phyloP scores from a whole-genome alignment of 768 basidiomycete species.

The Kwoniella heveanensis region DNA sequence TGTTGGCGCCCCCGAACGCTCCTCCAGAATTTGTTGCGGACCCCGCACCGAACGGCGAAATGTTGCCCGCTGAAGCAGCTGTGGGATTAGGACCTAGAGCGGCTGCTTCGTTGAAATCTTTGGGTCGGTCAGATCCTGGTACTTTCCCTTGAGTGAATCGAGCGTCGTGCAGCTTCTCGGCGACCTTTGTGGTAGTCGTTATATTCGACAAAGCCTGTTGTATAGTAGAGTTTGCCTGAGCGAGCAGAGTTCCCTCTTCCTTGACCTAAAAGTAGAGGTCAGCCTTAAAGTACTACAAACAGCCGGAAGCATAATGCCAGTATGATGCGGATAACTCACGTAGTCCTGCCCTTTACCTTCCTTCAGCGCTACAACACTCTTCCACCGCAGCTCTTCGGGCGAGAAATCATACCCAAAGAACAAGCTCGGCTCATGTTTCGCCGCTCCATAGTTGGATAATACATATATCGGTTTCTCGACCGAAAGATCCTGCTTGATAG shows the following conservation, averaged over 20 bases:
- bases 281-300: too few species aligned
- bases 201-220: constrained; percentile 33
- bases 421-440: constrained; percentile 71
- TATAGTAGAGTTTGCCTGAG: constrained; percentile 30
- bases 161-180: constrained; percentile 45
- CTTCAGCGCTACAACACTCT: constrained; percentile 64
- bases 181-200: constrained; percentile 28
- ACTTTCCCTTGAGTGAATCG: constrained; percentile 25
- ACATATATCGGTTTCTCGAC: constrained; percentile 78
- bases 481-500: constrained; percentile 68
- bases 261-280: too few species aligned
- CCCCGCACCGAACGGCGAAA: constrained; percentile 13
- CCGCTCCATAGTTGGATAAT: constrained; percentile 74
- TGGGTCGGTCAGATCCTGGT: constrained; percentile 27
- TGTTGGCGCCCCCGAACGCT: constrained; percentile 18
- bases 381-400: constrained; percentile 74
- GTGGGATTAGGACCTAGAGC: constrained; percentile 17
- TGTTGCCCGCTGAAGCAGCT: neutral
- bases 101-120: constrained; percentile 34
- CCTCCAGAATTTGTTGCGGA: constrained; percentile 1
- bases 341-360: constrained; percentile 67
- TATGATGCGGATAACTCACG: constrained; percentile 62
- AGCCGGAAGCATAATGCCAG: too few species aligned
- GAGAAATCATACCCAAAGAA: constrained; percentile 71
- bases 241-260: constrained; percentile 32